Conservation (phyloP, 331 rosid genomes). For the Telfairia occidentalis region DNA sequence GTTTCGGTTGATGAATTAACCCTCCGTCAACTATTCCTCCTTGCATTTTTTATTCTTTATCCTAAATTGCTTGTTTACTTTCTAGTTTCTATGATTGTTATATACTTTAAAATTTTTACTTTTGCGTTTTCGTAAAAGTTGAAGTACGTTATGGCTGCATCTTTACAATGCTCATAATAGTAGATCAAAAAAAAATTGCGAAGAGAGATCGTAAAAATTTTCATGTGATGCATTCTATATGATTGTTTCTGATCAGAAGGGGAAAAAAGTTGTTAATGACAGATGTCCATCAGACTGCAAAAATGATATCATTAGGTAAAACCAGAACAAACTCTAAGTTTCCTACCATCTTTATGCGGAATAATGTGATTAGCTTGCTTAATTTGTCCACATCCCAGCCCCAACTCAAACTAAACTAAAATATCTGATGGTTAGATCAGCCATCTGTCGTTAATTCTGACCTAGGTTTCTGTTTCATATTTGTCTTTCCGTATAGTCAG, state of each 20-base stretch:
- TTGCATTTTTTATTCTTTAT: background rate
- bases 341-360: background rate
- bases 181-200: background rate
- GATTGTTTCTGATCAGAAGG: background rate
- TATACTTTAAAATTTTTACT: background rate
- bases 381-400: background rate
- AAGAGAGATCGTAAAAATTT: background rate
- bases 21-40: background rate
- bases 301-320: background rate
- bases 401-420: background rate
- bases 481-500: background rate
- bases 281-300: background rate
- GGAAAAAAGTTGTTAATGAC: background rate
- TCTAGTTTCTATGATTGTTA: background rate
- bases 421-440: background rate
- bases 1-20: background rate
- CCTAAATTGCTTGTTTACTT: background rate
- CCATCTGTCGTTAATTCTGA: background rate
- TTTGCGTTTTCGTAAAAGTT: background rate
- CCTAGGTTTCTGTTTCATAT: background rate
- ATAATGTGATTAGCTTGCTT: background rate
- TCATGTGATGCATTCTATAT: background rate
- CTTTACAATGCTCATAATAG: background rate
- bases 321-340: background rate
- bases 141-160: background rate